Evolutionary conservation across 2,329 filamentous ascomycete species (phyloP).

Genomic region (Aspergillus fructus): DNA sequence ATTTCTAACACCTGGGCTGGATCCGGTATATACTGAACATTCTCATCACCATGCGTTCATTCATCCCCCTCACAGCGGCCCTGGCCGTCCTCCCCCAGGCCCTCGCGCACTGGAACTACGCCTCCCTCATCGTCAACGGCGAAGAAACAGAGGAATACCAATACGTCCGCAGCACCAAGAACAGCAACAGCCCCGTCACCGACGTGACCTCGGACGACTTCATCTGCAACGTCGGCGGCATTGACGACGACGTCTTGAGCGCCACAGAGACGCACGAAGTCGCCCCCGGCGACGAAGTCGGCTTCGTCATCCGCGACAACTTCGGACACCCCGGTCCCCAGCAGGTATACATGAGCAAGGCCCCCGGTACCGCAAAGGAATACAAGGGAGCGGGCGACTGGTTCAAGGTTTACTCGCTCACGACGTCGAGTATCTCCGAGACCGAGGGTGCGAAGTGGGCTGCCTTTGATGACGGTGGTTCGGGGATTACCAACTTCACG

Average conservation of each 20-base stretch:
- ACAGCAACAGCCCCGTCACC: slow-evolving; percentile 6
- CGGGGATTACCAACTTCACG: not conserved
- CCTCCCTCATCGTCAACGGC: slow-evolving; percentile 7
- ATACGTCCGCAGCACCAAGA: slow-evolving; percentile 10
- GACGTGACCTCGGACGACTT: slow-evolving; percentile 6
- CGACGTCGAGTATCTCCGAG: too few species aligned
- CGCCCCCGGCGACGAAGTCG: slow-evolving; percentile 4
- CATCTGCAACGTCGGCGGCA: not conserved
- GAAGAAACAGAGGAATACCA: slow-evolving; percentile 7
- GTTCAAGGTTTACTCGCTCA: too few species aligned
- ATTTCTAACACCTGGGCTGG: too few species aligned
- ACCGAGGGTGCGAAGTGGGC: too few species aligned
- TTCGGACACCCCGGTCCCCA: slow-evolving; percentile 2
- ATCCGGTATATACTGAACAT: too few species aligned
- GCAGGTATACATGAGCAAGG: slow-evolving; percentile 9
- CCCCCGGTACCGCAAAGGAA: not conserved
- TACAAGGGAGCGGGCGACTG: too few species aligned
- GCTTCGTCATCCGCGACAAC: slow-evolving; percentile 4
- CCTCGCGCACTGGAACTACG: slow-evolving; percentile 8
- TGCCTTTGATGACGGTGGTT: too few species aligned
- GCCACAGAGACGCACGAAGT: slow-evolving; percentile 1
- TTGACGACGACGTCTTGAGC: not conserved
- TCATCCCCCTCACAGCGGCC: too few species aligned
- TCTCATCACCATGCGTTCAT: too few species aligned
- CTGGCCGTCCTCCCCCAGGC: not conserved